Evolutionary conservation across 768 basidiomycete species (phyloP).

Genomic region (Pulveroboletus sp.): DNA sequence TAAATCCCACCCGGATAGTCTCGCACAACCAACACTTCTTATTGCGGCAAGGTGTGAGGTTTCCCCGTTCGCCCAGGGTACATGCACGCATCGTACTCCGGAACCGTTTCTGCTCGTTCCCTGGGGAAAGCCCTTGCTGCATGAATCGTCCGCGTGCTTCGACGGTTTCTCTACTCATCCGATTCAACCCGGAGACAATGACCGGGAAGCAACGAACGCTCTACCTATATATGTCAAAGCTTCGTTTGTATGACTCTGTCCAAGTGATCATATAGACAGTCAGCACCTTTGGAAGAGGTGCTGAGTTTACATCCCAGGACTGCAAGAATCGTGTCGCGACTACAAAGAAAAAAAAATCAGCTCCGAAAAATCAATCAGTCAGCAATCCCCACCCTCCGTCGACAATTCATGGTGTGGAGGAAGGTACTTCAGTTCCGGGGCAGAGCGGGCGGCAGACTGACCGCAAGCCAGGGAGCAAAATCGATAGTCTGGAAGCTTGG

Average conservation of each 20-base stretch:
- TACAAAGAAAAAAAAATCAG: neutral
- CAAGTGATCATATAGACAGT: conserved; percentile 23
- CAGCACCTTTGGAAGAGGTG: conserved; percentile 8
- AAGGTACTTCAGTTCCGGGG: conserved; percentile 17
- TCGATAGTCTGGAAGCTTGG: conserved; percentile 13
- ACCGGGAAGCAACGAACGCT: neutral
- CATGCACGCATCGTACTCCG: conserved; percentile 22
- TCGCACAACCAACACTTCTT: conserved; percentile 18
- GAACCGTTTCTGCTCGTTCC: conserved; percentile 26
- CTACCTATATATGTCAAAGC: conserved; percentile 21
- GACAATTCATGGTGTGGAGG: conserved; percentile 4
- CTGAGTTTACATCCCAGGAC: conserved; percentile 4
- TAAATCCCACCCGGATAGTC: conserved; percentile 21
- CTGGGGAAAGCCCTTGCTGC: neutral
- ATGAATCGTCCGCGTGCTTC: conserved; percentile 12
- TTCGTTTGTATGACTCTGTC: conserved; percentile 3
- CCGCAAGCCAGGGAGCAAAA: conserved; percentile 21
- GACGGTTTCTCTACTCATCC: conserved; percentile 11
- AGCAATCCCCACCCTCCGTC: conserved; percentile 1
- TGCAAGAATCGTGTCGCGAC: conserved; percentile 11
- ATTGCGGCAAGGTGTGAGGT: conserved; percentile 12
- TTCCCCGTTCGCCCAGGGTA: conserved; percentile 19
- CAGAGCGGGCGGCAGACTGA: conserved; percentile 8
- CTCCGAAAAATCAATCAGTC: neutral
- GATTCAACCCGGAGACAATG: neutral